Evolutionary conservation across 352 stramenopile genomes (phyloP).

Genomic region (Phytophthora hibernalis): DNA sequence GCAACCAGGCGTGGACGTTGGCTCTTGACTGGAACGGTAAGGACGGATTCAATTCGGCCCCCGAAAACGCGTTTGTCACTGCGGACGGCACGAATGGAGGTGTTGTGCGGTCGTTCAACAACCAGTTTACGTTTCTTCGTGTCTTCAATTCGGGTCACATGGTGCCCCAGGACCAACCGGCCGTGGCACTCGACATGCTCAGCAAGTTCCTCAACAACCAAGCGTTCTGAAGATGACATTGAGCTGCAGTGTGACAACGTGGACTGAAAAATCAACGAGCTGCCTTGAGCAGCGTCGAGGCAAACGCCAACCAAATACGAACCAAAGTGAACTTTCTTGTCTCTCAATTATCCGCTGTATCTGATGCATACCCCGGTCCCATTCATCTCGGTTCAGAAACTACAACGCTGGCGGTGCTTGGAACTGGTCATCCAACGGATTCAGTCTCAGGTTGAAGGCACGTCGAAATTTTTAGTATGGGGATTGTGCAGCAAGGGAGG

Average conservation of each 20-base stretch:
- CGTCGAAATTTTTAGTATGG: constrained; percentile 7
- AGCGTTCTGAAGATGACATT: constrained; percentile 25
- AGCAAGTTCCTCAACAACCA: constrained; percentile 71
- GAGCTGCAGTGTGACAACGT: no score
- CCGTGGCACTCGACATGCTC: constrained; percentile 62
- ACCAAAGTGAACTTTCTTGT: constrained; percentile 1
- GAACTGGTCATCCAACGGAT: constrained; percentile 23
- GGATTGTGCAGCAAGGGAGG: constrained; percentile 4
- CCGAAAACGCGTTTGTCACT: constrained; percentile 29
- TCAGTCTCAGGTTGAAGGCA: constrained; percentile 18
- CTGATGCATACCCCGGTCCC: neutral
- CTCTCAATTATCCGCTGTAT: neutral
- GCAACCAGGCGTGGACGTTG: constrained; percentile 93
- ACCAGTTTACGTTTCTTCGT: constrained; percentile 63
- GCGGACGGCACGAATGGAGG: constrained; percentile 32
- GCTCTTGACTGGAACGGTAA: constrained; percentile 91
- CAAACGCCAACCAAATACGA: constrained; percentile 3
- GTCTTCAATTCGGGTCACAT: constrained; percentile 74
- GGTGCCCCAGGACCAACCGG: constrained; percentile 65
- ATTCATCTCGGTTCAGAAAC: constrained; percentile 18
- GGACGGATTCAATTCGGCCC: constrained; percentile 81
- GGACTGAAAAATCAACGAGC: no score
- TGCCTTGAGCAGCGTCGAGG: no score
- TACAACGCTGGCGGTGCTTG: constrained; percentile 11
- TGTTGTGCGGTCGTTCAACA: constrained; percentile 46